Evolutionary conservation across 2,329 filamentous ascomycete genomes (phyloP).

Genomic region (Drechmeria coniospora): DNA sequence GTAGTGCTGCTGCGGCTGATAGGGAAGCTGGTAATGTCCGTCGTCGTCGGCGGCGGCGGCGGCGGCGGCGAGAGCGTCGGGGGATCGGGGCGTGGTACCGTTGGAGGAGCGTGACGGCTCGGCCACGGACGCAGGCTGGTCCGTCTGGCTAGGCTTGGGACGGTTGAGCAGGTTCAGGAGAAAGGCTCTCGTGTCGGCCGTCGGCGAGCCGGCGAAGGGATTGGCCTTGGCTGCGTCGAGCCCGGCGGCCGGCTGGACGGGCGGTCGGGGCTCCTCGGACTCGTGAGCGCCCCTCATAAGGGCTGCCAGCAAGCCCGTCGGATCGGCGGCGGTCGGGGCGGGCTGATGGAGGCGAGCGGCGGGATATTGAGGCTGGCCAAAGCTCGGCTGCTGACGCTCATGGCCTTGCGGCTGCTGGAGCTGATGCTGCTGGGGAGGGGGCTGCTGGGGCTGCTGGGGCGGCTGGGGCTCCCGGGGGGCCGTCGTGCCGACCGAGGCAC

Average conservation of each 20-base stretch:
- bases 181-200: constrained; percentile 66
- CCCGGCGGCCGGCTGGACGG: no score
- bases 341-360: constrained; percentile 37
- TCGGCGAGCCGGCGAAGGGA: constrained; percentile 33
- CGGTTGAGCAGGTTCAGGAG: constrained; percentile 75
- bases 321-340: constrained; percentile 39
- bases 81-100: constrained; percentile 30
- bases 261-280: constrained; percentile 23
- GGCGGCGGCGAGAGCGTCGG: constrained; percentile 13
- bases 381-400: constrained; percentile 7
- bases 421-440: constrained; percentile 8
- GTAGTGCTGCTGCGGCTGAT: background rate
- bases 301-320: constrained; percentile 41
- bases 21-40: no score
- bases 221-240: no score
- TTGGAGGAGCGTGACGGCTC: constrained; percentile 27
- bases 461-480: constrained; percentile 7
- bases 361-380: constrained; percentile 8
- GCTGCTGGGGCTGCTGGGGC: constrained; percentile 10
- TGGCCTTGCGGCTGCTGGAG: constrained; percentile 6
- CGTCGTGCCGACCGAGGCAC: constrained; percentile 11
- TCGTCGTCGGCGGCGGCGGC: constrained; percentile 12
- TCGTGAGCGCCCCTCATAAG: constrained; percentile 43
- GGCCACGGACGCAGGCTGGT: constrained; percentile 25
- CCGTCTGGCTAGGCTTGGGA: constrained; percentile 49